phyloP scores from a whole-genome alignment of 2,329 filamentous ascomycete genomes.

The Alternaria sp. region DNA sequence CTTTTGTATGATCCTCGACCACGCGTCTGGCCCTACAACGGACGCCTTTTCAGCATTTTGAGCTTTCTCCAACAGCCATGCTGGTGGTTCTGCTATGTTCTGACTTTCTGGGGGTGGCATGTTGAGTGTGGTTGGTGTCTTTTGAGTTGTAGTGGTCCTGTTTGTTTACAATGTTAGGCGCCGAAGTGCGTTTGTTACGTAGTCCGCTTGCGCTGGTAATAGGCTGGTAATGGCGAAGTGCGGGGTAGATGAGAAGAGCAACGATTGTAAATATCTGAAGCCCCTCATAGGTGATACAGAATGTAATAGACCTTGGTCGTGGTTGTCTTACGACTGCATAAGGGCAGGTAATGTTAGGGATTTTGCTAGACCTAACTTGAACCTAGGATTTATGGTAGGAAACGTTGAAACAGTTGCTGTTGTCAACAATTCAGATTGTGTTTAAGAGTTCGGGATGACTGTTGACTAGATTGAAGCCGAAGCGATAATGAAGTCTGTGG shows the following conservation, averaged over 20 bases:
- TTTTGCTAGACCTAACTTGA: neutral
- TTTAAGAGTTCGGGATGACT: neutral
- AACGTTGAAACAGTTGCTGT: neutral
- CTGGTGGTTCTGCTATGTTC: neutral
- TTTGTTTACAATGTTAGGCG: neutral
- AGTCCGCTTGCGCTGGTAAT: neutral
- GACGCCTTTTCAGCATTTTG: neutral
- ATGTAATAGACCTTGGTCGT: neutral
- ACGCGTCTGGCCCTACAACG: neutral
- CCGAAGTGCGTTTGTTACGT: neutral
- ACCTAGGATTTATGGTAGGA: neutral
- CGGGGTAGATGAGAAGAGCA: neutral
- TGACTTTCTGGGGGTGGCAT: neutral
- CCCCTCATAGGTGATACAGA: neutral
- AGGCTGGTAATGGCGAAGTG: neutral
- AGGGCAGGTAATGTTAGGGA: neutral
- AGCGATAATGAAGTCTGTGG: neutral
- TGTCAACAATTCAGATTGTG: neutral
- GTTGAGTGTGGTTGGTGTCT: neutral
- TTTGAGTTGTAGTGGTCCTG: neutral
- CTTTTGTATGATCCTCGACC: conserved; percentile 7
- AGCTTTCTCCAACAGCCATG: conserved; percentile 13
- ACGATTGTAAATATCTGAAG: neutral
- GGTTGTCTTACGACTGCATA: neutral
- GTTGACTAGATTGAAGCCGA: neutral